These are phyloP conservation scores for Myxozyma mucilagina DNA, from an alignment of 805 yeast genomes.

Conservation along the genomic window DNA sequence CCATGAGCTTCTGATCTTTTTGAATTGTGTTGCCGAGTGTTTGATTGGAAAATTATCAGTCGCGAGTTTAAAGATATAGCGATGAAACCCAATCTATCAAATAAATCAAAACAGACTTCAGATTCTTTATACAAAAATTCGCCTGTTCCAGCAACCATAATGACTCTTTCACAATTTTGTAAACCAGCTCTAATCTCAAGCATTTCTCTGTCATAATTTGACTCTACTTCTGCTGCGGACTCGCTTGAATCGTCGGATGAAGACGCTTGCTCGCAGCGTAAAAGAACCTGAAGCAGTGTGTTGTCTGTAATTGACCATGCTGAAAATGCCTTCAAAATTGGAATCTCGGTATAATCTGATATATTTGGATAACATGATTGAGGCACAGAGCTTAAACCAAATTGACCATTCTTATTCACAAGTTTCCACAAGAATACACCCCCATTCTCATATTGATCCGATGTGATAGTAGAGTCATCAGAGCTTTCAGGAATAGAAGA, in stretches of 20 bases:
- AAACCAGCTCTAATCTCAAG: constrained; percentile 18
- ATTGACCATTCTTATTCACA: background rate
- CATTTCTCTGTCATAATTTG: constrained; percentile 12
- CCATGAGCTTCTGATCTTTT: background rate
- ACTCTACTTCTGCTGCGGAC: background rate
- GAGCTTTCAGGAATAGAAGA: background rate
- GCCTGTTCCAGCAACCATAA: constrained; percentile 25
- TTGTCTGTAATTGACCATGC: constrained; percentile 21
- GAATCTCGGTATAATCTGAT: constrained; percentile 1
- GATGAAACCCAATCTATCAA: constrained; percentile 9
- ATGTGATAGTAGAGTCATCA: background rate
- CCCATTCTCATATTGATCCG: constrained; percentile 9
- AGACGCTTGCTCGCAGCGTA: constrained; percentile 14
- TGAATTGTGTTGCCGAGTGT: background rate
- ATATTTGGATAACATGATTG: background rate
- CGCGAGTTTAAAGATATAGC: constrained; percentile 22
- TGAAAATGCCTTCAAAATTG: constrained; percentile 9
- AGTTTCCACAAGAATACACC: constrained; percentile 15
- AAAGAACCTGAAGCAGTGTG: constrained; percentile 17
- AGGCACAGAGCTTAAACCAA: constrained; percentile 3
- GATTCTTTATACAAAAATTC: constrained; percentile 12
- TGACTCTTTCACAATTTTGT: background rate
- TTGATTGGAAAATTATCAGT: constrained; percentile 7
- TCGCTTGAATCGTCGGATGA: background rate
- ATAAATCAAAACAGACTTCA: constrained; percentile 18